phyloP scores from a whole-genome alignment of 2,329 filamentous ascomycete genomes.

The Ambrosiella xylebori region DNA sequence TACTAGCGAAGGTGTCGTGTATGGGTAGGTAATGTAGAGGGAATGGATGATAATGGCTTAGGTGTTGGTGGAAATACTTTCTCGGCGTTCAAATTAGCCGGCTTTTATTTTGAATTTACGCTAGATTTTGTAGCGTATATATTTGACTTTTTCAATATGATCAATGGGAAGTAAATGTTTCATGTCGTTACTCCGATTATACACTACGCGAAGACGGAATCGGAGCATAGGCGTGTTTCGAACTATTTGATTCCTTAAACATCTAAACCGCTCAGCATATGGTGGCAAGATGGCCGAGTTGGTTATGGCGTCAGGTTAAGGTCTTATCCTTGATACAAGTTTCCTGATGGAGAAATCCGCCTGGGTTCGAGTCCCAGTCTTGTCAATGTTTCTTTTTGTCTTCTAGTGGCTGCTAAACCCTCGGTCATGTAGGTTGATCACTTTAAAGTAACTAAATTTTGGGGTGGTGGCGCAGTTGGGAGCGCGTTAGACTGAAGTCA shows the following conservation, averaged over 20 bases:
- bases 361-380: slow-evolving; percentile 13
- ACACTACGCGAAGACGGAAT: too few species aligned
- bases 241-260: too few species aligned
- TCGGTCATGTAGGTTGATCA: slow-evolving; percentile 9
- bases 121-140: too few species aligned
- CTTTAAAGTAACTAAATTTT: too few species aligned
- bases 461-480: slow-evolving; percentile 11
- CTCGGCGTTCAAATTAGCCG: too few species aligned
- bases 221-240: too few species aligned
- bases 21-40: neutral
- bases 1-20: neutral
- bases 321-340: slow-evolving; percentile 14
- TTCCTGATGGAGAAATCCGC: slow-evolving; percentile 13
- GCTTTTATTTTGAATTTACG: too few species aligned
- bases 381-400: slow-evolving; percentile 6
- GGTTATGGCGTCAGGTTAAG: slow-evolving; percentile 23
- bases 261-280: slow-evolving; percentile 9
- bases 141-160: too few species aligned
- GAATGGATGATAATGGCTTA: too few species aligned
- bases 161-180: too few species aligned
- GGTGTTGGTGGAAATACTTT: neutral
- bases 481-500: slow-evolving; percentile 9
- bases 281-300: slow-evolving; percentile 22
- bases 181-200: too few species aligned
- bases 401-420: neutral